A percentile compares a stretch with the other conserved stretches of the same genome.
Evolutionary conservation across 805 yeast species (phyloP).

Genomic region (Priceomyces haplophilus): DNA sequence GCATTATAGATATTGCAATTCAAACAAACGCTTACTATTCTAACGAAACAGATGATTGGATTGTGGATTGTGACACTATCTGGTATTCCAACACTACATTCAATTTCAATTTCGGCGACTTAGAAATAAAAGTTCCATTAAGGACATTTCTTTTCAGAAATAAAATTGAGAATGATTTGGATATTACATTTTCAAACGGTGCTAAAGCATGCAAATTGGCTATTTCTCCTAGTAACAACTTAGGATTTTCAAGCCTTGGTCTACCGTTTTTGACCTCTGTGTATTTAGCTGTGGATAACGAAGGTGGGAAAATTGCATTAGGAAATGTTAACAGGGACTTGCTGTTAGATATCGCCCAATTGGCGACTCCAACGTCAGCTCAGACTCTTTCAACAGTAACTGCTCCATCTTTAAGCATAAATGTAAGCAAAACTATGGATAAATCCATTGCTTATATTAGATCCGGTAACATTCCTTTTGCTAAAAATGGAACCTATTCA

Average conservation of each 20-base stretch:
- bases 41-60: conserved; percentile 48
- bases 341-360: neutral
- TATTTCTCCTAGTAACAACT: conserved; percentile 44
- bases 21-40: conserved; percentile 67
- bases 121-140: conserved; percentile 50
- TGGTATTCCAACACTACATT: conserved; percentile 48
- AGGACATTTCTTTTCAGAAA: conserved; percentile 44
- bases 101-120: conserved; percentile 51
- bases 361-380: neutral
- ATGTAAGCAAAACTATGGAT: conserved; percentile 10
- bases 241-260: conserved; percentile 58
- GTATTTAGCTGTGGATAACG: conserved; percentile 65
- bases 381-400: neutral
- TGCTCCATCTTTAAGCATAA: conserved; percentile 5
- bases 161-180: conserved; percentile 22
- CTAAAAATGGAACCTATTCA: conserved; percentile 19
- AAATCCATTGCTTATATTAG: conserved; percentile 23
- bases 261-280: conserved; percentile 50
- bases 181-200: conserved; percentile 52
- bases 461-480: conserved; percentile 52
- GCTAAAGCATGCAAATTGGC: conserved; percentile 54
- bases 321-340: conserved; percentile 43
- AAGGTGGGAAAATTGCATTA: conserved; percentile 51
- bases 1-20: conserved; percentile 60
- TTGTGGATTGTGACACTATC: conserved; percentile 55